Evolutionary conservation across 169 alveolate species (phyloP).

Genomic region (Eimeria mitis): DNA sequence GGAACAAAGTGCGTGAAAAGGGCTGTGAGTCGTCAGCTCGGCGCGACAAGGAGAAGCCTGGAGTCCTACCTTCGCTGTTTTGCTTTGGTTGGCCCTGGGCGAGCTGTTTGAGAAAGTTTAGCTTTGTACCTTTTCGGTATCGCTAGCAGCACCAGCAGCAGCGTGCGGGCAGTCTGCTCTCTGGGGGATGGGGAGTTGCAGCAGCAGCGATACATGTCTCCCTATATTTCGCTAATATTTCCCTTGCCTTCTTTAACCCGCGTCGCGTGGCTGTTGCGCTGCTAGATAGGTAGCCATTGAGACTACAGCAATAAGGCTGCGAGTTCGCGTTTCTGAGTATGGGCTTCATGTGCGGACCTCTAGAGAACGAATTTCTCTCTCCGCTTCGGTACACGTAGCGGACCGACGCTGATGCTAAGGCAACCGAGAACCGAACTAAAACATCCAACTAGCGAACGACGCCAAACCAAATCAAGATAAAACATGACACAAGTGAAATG

Average conservation of each 20-base stretch:
- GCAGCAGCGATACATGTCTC: constrained; percentile 26
- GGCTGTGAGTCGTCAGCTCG: too few species aligned
- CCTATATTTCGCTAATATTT: constrained; percentile 10
- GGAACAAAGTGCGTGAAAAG: background rate
- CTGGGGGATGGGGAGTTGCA: constrained; percentile 39
- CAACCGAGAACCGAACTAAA: too few species aligned
- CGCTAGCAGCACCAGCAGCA: constrained; percentile 33
- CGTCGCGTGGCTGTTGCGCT: background rate
- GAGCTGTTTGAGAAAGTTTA: background rate
- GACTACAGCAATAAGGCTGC: background rate
- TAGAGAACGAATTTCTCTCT: too few species aligned
- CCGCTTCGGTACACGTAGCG: too few species aligned
- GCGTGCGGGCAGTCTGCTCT: background rate
- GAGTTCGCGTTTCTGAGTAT: too few species aligned
- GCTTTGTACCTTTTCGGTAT: background rate
- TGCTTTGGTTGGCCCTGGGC: constrained; percentile 43
- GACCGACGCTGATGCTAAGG: too few species aligned
- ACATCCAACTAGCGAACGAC: too few species aligned
- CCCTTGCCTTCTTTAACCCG: constrained; percentile 7
- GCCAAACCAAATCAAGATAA: too few species aligned
- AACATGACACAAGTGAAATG: too few species aligned
- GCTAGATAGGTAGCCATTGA: background rate
- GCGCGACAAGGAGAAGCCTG: background rate
- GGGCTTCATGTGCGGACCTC: background rate
- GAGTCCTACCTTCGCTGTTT: background rate